Conservation (phyloP, 768 basidiomycete genomes). For the Boletus subparvulus region DNA sequence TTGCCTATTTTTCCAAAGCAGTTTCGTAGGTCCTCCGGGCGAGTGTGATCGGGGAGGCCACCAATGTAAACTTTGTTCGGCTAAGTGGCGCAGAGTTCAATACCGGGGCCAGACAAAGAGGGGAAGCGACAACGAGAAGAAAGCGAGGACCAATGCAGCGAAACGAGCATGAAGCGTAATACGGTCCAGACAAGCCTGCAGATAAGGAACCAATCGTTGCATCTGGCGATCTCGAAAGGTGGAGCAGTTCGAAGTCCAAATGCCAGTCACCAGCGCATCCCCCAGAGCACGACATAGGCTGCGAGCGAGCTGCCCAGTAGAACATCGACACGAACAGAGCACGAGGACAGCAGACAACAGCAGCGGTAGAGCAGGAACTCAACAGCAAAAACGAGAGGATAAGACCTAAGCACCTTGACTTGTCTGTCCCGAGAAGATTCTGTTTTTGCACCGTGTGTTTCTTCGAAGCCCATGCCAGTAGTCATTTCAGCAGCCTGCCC, state of each 20-base stretch:
- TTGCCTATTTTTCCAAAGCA: constrained; percentile 85
- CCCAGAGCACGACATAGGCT: constrained; percentile 19
- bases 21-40: constrained; percentile 78
- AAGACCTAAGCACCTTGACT: constrained; percentile 85
- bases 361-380: constrained; percentile 23
- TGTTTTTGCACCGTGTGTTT: constrained; percentile 43
- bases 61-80: constrained; percentile 94
- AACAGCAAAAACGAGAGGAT: constrained; percentile 38
- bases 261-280: constrained; percentile 20
- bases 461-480: constrained; percentile 35
- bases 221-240: constrained; percentile 27
- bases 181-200: constrained; percentile 40
- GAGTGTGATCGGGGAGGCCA: constrained; percentile 83
- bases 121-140: constrained; percentile 49
- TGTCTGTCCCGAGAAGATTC: constrained; percentile 67
- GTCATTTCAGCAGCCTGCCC: constrained; percentile 19
- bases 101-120: constrained; percentile 54
- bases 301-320: constrained; percentile 15
- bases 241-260: constrained; percentile 24
- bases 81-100: constrained; percentile 73
- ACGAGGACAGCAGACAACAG: constrained; percentile 19
- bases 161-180: constrained; percentile 18
- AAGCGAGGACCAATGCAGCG: constrained; percentile 40
- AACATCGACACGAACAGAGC: constrained; percentile 19
- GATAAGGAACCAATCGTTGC: constrained; percentile 36